These are phyloP conservation scores for Globisporangium ultimum DNA, from an alignment of 352 stramenopile species.

Conservation along the genomic window DNA sequence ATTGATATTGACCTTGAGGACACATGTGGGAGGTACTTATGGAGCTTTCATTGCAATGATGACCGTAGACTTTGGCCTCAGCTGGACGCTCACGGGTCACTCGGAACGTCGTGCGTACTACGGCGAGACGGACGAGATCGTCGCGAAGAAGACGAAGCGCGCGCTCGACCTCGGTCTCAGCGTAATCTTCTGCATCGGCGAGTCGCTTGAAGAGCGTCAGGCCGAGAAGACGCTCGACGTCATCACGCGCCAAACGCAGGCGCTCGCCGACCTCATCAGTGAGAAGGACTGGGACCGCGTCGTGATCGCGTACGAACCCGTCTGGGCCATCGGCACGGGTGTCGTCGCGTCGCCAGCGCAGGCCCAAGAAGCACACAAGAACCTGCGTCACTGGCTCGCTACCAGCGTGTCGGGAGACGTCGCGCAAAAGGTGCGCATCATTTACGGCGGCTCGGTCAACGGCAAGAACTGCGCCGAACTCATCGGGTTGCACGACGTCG, in stretches of 20 bases:
- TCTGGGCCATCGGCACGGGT: conserved; percentile 92
- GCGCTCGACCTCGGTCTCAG: conserved; percentile 66
- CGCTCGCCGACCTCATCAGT: conserved; percentile 62
- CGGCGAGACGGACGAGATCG: conserved; percentile 63
- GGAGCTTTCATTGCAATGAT: too few species aligned
- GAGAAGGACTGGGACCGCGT: conserved; percentile 51
- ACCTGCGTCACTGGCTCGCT: conserved; percentile 39
- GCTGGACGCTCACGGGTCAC: too few species aligned
- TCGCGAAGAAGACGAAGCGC: conserved; percentile 79
- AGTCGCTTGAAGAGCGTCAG: conserved; percentile 74
- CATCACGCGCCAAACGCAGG: conserved; percentile 87
- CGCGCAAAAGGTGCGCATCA: conserved; percentile 41
- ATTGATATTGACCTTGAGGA: too few species aligned
- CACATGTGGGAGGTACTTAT: too few species aligned
- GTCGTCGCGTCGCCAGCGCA: conserved; percentile 86
- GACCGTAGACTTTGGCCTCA: too few species aligned
- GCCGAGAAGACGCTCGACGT: conserved; percentile 75
- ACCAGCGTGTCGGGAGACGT: conserved; percentile 35
- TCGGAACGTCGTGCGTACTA: too few species aligned
- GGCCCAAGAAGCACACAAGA: conserved; percentile 77
- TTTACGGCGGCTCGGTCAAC: conserved; percentile 79
- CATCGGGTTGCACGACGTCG: conserved; percentile 41
- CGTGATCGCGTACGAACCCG: conserved; percentile 91
- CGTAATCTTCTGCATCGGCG: conserved; percentile 91
- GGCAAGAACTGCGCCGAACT: conserved; percentile 59